These are phyloP conservation scores for Coemansia umbellata DNA, from an alignment of 192 early-diverging fungal species.

Conservation along the genomic window DNA sequence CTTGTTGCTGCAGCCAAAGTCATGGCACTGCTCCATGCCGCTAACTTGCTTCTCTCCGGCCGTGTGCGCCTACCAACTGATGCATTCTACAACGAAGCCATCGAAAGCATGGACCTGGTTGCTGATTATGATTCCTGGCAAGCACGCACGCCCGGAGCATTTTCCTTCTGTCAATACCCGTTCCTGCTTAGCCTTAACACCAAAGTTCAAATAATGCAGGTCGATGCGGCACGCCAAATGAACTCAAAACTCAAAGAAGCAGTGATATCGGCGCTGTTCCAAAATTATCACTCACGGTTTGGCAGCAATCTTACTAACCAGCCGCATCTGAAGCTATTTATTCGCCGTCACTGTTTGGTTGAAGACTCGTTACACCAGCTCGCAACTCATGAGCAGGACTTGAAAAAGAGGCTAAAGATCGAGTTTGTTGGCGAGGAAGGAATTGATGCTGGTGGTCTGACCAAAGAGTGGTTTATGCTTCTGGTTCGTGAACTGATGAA, in stretches of 20 bases:
- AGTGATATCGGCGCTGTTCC: slow-evolving; percentile 57
- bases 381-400: slow-evolving; percentile 66
- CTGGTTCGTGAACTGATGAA: slow-evolving; percentile 90
- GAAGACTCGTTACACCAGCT: slow-evolving; percentile 77
- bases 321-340: slow-evolving; percentile 58
- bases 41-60: slow-evolving; percentile 56
- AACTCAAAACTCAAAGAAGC: slow-evolving; percentile 69
- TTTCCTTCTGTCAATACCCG: slow-evolving; percentile 82
- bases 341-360: slow-evolving; percentile 63
- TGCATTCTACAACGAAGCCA: slow-evolving; percentile 81
- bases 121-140: slow-evolving; percentile 77
- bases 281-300: slow-evolving; percentile 19
- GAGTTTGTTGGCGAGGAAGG: slow-evolving; percentile 93
- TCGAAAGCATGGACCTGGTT: slow-evolving; percentile 68
- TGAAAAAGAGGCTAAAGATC: slow-evolving; percentile 90
- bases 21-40: slow-evolving; percentile 84
- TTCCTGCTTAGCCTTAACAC: slow-evolving; percentile 71
- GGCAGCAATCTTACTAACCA: slow-evolving; percentile 13
- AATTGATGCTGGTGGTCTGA: slow-evolving; percentile 92
- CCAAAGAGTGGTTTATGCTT: slow-evolving; percentile 97
- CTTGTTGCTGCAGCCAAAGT: slow-evolving; percentile 78
- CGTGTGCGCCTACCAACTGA: slow-evolving; percentile 58
- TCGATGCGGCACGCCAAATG: slow-evolving; percentile 74
- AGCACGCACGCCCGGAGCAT: slow-evolving; percentile 47
- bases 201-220: slow-evolving; percentile 74